Percentiles rank a stretch among this genome's conserved stretches.
phyloP scores from a whole-genome alignment of 768 basidiomycete species.

The Tulasnella sp. region DNA sequence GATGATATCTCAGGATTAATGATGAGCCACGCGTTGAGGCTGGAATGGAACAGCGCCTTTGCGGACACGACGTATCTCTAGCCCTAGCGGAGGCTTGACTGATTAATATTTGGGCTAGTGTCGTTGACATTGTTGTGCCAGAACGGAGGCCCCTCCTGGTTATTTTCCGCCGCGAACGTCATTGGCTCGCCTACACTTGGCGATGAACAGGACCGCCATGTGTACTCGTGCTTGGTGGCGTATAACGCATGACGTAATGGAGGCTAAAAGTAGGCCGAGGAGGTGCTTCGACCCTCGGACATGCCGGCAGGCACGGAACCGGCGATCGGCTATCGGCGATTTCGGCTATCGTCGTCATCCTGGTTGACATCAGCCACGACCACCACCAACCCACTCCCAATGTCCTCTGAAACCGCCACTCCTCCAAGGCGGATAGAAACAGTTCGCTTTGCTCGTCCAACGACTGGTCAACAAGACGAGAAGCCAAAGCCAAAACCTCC shows the following conservation, averaged over 20 bases:
- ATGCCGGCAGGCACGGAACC: not conserved
- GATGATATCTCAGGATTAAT: too few species aligned
- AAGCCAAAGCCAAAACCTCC: not conserved
- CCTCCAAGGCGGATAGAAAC: constrained; percentile 14
- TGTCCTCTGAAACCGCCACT: not conserved
- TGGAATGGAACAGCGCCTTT: too few species aligned
- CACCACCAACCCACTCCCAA: not conserved
- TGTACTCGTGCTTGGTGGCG: not conserved
- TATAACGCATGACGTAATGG: not conserved
- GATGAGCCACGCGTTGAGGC: too few species aligned
- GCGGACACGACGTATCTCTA: too few species aligned
- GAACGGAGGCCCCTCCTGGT: too few species aligned
- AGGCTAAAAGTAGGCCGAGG: not conserved
- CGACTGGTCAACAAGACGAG: not conserved
- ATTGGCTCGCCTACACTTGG: too few species aligned
- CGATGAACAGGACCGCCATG: too few species aligned
- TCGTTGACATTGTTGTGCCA: too few species aligned
- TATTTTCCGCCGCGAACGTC: too few species aligned
- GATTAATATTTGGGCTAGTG: too few species aligned
- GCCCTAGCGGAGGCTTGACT: too few species aligned
- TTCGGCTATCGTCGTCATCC: not conserved
- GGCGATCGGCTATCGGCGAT: not conserved
- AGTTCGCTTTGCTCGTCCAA: constrained; percentile 14
- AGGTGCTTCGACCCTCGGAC: not conserved
- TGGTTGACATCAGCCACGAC: not conserved